Conservation (phyloP, 75 land plant species). For the Ceratopteris richardii region DNA sequence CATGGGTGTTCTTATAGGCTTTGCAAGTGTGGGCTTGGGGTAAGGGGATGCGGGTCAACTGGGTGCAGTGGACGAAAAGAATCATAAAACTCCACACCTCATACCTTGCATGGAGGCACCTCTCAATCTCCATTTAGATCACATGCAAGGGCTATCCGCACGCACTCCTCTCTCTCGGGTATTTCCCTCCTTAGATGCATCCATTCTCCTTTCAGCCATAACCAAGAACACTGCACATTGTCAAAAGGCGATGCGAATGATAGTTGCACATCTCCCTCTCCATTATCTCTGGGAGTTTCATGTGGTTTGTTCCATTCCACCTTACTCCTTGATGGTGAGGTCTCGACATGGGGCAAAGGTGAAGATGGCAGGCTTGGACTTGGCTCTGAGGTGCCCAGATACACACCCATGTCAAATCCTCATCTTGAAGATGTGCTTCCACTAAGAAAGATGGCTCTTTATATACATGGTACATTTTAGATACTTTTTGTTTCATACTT, state of each 20-base stretch:
- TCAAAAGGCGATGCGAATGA: not conserved
- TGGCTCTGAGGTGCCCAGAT: constrained; percentile 56
- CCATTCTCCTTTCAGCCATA: no score
- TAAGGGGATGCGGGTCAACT: constrained; percentile 6
- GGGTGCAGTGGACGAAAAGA: not conserved
- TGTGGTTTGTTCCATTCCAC: constrained; percentile 90
- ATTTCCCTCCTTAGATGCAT: not conserved
- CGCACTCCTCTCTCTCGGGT: not conserved
- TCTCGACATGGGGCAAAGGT: constrained; percentile 95
- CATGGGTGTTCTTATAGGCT: no score
- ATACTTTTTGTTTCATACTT: no score
- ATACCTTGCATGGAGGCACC: not conserved
- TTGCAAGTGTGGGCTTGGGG: constrained; percentile 9
- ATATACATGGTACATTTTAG: constrained; percentile 88
- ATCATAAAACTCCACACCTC: constrained; percentile 1
- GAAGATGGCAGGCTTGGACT: constrained; percentile 86
- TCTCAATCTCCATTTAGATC: not conserved
- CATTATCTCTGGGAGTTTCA: constrained; percentile 45
- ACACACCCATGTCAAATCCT: constrained; percentile 51
- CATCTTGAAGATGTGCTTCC: constrained; percentile 45
- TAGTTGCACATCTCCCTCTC: not conserved
- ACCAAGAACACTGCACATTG: no score
- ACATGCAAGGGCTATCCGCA: not conserved
- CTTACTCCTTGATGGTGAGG: constrained; percentile 48
- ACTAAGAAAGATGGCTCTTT: constrained; percentile 46